A percentile compares a stretch with the other conserved stretches of the same genome.
These are phyloP conservation scores for Barnettozyma pratensis DNA, from an alignment of 805 yeast genomes.

Conservation along the genomic window DNA sequence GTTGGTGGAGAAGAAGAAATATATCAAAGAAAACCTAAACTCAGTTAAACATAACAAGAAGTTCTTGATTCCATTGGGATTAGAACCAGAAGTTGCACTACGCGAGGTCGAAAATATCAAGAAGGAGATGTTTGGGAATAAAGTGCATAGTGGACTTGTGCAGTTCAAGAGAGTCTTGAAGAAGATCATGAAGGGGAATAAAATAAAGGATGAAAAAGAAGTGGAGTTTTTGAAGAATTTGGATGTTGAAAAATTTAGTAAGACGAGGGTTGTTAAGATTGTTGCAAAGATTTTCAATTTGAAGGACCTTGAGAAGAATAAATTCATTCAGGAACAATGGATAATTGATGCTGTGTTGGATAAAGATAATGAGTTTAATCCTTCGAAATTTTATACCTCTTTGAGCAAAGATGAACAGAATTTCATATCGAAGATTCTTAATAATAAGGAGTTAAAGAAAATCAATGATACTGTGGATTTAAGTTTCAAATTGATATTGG, in stretches of 20 bases:
- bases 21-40: slow-evolving; percentile 5
- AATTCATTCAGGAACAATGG: slow-evolving; percentile 21
- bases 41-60: slow-evolving; percentile 6
- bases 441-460: slow-evolving; percentile 43
- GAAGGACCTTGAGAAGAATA: slow-evolving; percentile 12
- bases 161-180: slow-evolving; percentile 37
- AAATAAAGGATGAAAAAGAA: slow-evolving; percentile 14
- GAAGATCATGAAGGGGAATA: slow-evolving; percentile 16
- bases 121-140: slow-evolving; percentile 39
- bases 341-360: slow-evolving; percentile 25
- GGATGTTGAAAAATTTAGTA: slow-evolving; percentile 22
- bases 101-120: slow-evolving; percentile 41
- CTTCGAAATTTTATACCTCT: slow-evolving; percentile 39
- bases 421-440: slow-evolving; percentile 38
- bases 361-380: slow-evolving; percentile 32
- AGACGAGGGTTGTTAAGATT: slow-evolving; percentile 19
- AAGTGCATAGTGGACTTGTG: slow-evolving; percentile 40
- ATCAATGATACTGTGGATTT: slow-evolving; percentile 35
- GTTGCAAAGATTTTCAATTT: slow-evolving; percentile 10
- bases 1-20: slow-evolving; percentile 5
- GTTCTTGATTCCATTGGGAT: slow-evolving; percentile 9
- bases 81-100: slow-evolving; percentile 36
- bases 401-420: slow-evolving; percentile 25
- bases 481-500: slow-evolving; percentile 33
- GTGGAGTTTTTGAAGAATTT: slow-evolving; percentile 17